A percentile compares a stretch with the other conserved stretches of the same genome.
Conservation (phyloP, 768 basidiomycete species). For the Clathrus columnatus region DNA sequence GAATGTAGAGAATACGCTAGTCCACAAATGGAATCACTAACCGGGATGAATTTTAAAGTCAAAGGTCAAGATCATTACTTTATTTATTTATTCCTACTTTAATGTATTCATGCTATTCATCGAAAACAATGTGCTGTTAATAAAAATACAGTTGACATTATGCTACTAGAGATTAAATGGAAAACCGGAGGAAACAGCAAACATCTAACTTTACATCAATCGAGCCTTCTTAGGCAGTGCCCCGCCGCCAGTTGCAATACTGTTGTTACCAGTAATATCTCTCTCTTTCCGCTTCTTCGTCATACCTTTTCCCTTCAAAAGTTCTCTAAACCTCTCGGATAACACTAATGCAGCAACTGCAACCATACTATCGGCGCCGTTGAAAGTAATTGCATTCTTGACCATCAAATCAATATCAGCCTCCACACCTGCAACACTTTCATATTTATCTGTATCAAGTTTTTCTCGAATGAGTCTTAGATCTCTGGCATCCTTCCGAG, state of each 20-base stretch:
- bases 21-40: background rate
- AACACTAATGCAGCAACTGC: conserved; percentile 48
- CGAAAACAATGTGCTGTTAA: background rate
- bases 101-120: background rate
- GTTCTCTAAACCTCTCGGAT: conserved; percentile 43
- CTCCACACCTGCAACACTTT: conserved; percentile 67
- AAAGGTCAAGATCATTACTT: background rate
- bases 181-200: background rate
- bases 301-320: conserved; percentile 40
- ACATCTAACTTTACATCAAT: background rate
- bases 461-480: conserved; percentile 72
- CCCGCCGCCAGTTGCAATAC: background rate
- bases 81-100: background rate
- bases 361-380: conserved; percentile 74
- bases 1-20: background rate
- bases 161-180: background rate
- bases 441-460: conserved; percentile 77
- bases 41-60: background rate
- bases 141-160: conserved; percentile 8
- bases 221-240: conserved; percentile 2
- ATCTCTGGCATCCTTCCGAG: conserved; percentile 80
- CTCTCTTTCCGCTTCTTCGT: conserved; percentile 67
- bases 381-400: conserved; percentile 82
- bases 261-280: background rate
- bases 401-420: conserved; percentile 85